Base-by-base conservation (phyloP, 306 rosid genomes). In the Casuarina glauca region DNA sequence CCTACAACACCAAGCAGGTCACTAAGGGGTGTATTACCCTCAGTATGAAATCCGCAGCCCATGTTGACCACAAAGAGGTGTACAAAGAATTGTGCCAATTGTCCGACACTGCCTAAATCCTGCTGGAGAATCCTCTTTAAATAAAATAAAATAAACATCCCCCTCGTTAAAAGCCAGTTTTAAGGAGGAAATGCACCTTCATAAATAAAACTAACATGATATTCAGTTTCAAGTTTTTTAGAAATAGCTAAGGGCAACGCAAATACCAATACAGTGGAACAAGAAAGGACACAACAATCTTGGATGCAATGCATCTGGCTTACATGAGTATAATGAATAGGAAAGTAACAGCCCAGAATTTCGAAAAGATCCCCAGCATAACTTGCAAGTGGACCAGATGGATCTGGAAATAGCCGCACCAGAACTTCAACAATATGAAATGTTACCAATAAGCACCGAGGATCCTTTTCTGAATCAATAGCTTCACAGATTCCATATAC, bases 311-410 rank as follows among this genome's bases (percentile, higher is more conserved):
- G 78, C 36, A 60, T 61, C 83, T 64, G 80, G 80, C 98, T 88
- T 89, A 95, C 97, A 81, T 92, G 98, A 77, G 98, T 92, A 84
- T 92, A 92, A 91, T 91, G 98, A 85, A 95, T 87, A 75, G 98
- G 98, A 89, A 92, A 95, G 89, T 95, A 95, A 83, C 89, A 77
- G 61, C 83, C 91, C 88, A 95, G 81, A 82, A 89, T 81, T 79
- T 91, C 97, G 87, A 87, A 92, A 74, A 95, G 74, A 68, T 91
- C 93, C 72, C 78, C 86, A 36, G 84, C 87, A 82, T 63, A 88
- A 82, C 74, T 92, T 74, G 87, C 88, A 83, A 89, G 91, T 70
- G 84, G 87, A 74, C 91, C 97, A 74, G 91, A 79, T 79, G 95
- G 86, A 75, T 92, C 91, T 26, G 93, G 98, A 84, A 84, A 88